These are phyloP conservation scores for Aspergillus heteromorphus DNA, from an alignment of 495 filamentous ascomycete species.

Conservation along the genomic window DNA sequence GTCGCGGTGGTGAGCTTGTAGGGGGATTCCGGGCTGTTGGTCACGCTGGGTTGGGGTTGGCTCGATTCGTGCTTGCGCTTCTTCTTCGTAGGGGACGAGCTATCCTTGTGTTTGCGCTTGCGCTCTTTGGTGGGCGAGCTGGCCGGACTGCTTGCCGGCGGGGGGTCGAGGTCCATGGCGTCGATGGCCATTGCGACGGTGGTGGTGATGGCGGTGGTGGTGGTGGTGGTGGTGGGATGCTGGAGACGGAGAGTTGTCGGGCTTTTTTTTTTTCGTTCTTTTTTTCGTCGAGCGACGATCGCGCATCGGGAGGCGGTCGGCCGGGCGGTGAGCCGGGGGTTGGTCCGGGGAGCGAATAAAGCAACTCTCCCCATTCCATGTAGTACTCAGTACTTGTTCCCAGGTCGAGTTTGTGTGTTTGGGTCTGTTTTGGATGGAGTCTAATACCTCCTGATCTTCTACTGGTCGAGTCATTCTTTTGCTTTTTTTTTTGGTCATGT, in stretches of 20 bases:
- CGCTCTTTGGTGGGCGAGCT: slow-evolving; percentile 48
- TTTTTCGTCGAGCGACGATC: slow-evolving; percentile 6
- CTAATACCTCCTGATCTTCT: neutral
- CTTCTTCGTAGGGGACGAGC: slow-evolving; percentile 38
- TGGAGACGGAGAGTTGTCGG: slow-evolving; percentile 16
- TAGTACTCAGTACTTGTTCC: too few relatives aligned
- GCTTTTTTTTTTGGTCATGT: slow-evolving; percentile 26
- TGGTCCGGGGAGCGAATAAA: neutral
- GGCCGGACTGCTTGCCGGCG: slow-evolving; percentile 3
- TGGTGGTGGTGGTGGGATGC: slow-evolving; percentile 11
- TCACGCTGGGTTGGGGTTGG: slow-evolving; percentile 10
- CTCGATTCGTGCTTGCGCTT: slow-evolving; percentile 39
- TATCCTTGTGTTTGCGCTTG: slow-evolving; percentile 42
- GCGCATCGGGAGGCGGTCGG: slow-evolving; percentile 28
- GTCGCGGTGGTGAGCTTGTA: slow-evolving; percentile 59
- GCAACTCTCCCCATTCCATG: neutral
- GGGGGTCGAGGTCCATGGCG: slow-evolving; percentile 39
- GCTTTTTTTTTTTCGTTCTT: slow-evolving; percentile 24
- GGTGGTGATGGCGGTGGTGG: slow-evolving; percentile 21
- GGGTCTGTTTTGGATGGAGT: neutral
- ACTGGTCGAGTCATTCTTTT: neutral
- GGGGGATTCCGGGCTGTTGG: slow-evolving; percentile 36
- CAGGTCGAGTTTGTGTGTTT: too few relatives aligned
- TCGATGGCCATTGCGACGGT: slow-evolving; percentile 34
- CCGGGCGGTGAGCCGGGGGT: slow-evolving; percentile 22